Evolutionary conservation across 2,329 filamentous ascomycete genomes (phyloP).

Genomic region (Aspergillus persii): DNA sequence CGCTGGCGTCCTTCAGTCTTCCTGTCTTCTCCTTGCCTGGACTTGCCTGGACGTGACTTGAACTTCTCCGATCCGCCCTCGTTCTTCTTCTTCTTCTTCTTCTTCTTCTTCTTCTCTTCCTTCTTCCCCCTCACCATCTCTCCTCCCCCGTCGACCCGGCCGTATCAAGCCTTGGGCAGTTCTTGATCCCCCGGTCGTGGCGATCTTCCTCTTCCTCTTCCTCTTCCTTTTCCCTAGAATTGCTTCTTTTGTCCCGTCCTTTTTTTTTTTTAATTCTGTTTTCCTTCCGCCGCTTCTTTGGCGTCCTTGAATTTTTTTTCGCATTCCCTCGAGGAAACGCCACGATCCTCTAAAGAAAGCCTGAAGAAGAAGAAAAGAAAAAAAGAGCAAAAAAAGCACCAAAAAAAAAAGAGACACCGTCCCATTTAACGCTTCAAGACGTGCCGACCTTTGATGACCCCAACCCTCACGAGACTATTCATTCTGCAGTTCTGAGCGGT

Average conservation of each 20-base stretch:
- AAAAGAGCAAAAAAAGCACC: neutral
- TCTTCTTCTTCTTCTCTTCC: neutral
- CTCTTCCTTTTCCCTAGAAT: neutral
- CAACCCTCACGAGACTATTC: constrained; percentile 18
- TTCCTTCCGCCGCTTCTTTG: constrained; percentile 12
- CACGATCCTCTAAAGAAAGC: neutral
- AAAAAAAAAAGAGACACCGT: constrained; percentile 6
- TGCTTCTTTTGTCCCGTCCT: neutral
- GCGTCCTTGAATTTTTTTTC: constrained; percentile 2
- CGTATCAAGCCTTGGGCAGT: constrained; percentile 4
- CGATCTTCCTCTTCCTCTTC: constrained; percentile 2
- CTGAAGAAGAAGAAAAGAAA: constrained; percentile 3
- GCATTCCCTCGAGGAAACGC: constrained; percentile 5
- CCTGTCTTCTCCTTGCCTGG: neutral
- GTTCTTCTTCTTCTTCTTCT: neutral
- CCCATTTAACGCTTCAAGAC: constrained; percentile 13
- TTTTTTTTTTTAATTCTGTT: constrained; percentile 5
- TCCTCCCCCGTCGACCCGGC: constrained; percentile 2
- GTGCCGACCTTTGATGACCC: constrained; percentile 18
- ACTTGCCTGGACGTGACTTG: neutral
- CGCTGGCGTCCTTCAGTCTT: neutral
- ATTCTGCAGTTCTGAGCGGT: constrained; percentile 18
- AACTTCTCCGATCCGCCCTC: neutral
- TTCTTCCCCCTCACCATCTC: neutral
- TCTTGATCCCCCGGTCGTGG: constrained; percentile 15